Base-by-base conservation (phyloP, 2,329 filamentous ascomycete species). In the Eutypella sp. region DNA sequence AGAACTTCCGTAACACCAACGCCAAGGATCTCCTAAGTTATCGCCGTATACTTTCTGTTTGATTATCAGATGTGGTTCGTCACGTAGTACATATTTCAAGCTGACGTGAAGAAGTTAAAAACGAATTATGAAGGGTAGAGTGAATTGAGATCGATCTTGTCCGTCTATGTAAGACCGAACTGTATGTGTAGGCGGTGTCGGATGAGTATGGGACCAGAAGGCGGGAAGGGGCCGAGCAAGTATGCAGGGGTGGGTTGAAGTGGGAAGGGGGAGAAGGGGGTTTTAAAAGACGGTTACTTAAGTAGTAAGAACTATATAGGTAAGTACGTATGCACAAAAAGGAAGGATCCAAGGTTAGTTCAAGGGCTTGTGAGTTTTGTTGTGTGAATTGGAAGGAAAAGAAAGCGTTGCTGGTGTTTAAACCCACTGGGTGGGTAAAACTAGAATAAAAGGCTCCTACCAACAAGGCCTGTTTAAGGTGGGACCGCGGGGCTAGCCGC, bases 401-500 rank as follows among this genome's bases (percentile, higher is more conserved):
- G n/a, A n/a, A n/a, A n/a, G n/a, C 25, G 25, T 13, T 29, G 25
- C 25, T 29, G 25, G 8, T 15, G 29, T n/a, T 33, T 33, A n/a
- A 33, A 15, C 11, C 29, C 29, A 33, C 11, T 33, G 29, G 11
- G 29, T 33, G 13, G 29, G 29, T 15, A 33, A n/a, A 15, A 6
- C 11, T 4, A 15, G 16, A n/a, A n/a, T n/a, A n/a, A n/a, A n/a
- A 45, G 46, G 25, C 24, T 25, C n/a, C 33, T 23, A 36, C 33
- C 24, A 24, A 38, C 16, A 23, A 39, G 34, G 24, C 19, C 27
- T 34, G 47, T 20, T 41, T 46, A 38, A 38, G 40, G 47, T 41
- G 38, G 40, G 31, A 23, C 44, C 42, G 49, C 46, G 49, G 49
- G 46, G 49, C 47, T 41, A 50, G 43, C 46, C 46, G 48, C 44